Evolutionary conservation across 768 basidiomycete genomes (phyloP).

Genomic region (Boletus pseudo-olivaceus): DNA sequence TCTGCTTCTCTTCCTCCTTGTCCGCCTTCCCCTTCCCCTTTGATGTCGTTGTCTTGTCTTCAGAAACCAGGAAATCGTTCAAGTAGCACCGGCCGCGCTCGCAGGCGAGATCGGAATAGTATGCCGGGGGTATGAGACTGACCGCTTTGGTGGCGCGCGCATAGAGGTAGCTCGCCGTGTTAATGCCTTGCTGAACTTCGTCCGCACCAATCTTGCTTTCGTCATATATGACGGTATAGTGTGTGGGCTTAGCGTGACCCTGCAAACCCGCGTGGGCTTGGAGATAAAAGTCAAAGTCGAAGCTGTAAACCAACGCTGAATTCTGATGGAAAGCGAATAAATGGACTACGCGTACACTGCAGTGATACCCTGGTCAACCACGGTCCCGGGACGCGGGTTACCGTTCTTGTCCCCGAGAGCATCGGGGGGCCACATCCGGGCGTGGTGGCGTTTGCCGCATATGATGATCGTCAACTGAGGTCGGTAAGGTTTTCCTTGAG

Average conservation of each 20-base stretch:
- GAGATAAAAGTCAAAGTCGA: conserved; percentile 64
- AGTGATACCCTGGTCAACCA: conserved; percentile 78
- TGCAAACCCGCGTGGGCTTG: conserved; percentile 76
- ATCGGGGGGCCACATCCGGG: conserved; percentile 57
- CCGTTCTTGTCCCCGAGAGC: conserved; percentile 58
- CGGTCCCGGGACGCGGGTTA: conserved; percentile 76
- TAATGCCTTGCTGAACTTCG: conserved; percentile 68
- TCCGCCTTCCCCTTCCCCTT: conserved; percentile 31
- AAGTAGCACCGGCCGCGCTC: conserved; percentile 76
- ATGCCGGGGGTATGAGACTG: conserved; percentile 74
- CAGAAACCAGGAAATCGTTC: conserved; percentile 61
- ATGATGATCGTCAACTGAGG: conserved; percentile 71
- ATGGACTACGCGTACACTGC: conserved; percentile 44
- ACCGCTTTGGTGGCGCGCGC: conserved; percentile 84
- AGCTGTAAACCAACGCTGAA: conserved; percentile 32
- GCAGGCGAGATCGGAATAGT: conserved; percentile 80
- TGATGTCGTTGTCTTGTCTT: conserved; percentile 44
- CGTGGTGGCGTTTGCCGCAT: conserved; percentile 69
- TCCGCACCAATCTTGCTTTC: conserved; percentile 68
- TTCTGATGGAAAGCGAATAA: background rate
- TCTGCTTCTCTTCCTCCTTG: conserved; percentile 28
- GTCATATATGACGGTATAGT: conserved; percentile 79
- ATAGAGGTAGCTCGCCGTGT: conserved; percentile 69
- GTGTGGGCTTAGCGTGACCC: conserved; percentile 68
- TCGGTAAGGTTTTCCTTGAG: conserved; percentile 45